Percentiles rank a stretch among this genome's conserved stretches.
These are phyloP conservation scores for Linnemannia schmuckeri DNA, from an alignment of 192 early-diverging fungal species.

Conservation along the genomic window DNA sequence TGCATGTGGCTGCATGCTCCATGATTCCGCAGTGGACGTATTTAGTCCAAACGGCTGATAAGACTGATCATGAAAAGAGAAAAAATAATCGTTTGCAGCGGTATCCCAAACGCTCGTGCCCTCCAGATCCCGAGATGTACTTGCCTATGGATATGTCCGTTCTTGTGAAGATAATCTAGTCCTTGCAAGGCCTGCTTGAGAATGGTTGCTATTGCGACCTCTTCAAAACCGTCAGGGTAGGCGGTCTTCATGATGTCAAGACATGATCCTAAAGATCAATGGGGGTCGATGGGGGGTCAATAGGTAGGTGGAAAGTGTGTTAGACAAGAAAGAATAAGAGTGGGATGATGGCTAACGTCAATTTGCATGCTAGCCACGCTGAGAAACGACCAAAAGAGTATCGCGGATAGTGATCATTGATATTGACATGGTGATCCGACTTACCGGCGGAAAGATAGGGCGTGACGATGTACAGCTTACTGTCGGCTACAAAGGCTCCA, in stretches of 20 bases:
- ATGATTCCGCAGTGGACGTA: background rate
- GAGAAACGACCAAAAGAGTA: no score
- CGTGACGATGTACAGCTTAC: conserved; percentile 87
- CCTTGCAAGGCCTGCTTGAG: conserved; percentile 82
- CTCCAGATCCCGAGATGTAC: conserved; percentile 8
- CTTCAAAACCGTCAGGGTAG: conserved; percentile 87
- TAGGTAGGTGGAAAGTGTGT: no score
- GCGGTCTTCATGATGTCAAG: conserved; percentile 92
- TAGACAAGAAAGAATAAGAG: no score
- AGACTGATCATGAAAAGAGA: background rate
- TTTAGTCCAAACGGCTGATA: background rate
- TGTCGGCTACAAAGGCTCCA: conserved; percentile 86
- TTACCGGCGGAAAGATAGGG: conserved; percentile 80
- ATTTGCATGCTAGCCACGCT: no score
- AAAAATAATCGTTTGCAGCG: background rate
- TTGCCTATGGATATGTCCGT: conserved; percentile 73
- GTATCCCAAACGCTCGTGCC: background rate
- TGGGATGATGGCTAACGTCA: no score
- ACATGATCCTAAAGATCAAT: conserved; percentile 71
- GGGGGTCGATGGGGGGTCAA: background rate
- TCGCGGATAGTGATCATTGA: no score
- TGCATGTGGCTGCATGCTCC: background rate
- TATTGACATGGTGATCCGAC: conserved; percentile 3
- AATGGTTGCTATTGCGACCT: conserved; percentile 82
- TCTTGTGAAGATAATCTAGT: conserved; percentile 74